Evolutionary conservation across 2,329 filamentous ascomycete species (phyloP).

Genomic region (Proliferodiscus dingleyae): DNA sequence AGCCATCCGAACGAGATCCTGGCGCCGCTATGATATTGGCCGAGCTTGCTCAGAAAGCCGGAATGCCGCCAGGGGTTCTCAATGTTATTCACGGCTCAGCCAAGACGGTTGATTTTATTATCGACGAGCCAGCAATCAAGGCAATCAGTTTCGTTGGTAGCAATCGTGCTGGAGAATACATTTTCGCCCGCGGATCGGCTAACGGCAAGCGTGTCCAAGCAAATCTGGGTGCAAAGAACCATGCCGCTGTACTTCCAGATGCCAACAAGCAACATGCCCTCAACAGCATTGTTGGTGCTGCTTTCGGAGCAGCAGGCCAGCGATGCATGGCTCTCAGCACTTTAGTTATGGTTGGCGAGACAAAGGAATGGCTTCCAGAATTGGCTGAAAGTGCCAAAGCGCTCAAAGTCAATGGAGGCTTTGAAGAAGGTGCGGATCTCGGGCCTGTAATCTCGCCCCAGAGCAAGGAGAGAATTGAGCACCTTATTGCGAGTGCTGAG

Average conservation of each 20-base stretch:
- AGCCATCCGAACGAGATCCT: slow-evolving; percentile 81
- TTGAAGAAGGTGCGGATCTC: slow-evolving; percentile 73
- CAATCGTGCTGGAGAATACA: slow-evolving; percentile 87
- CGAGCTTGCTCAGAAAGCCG: slow-evolving; percentile 73
- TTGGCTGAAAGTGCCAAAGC: slow-evolving; percentile 70
- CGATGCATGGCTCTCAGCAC: slow-evolving; percentile 84
- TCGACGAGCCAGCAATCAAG: slow-evolving; percentile 81
- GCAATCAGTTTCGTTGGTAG: slow-evolving; percentile 81
- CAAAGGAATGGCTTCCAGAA: slow-evolving; percentile 75
- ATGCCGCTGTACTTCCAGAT: slow-evolving; percentile 77
- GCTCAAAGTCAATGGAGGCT: slow-evolving; percentile 73
- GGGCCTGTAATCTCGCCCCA: slow-evolving; percentile 78
- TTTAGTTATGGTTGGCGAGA: slow-evolving; percentile 78
- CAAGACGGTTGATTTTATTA: slow-evolving; percentile 78
- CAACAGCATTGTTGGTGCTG: slow-evolving; percentile 77
- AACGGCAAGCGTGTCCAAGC: slow-evolving; percentile 87
- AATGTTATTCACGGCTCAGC: slow-evolving; percentile 80
- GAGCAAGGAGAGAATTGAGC: slow-evolving; percentile 73
- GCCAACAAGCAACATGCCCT: slow-evolving; percentile 87
- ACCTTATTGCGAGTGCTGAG: slow-evolving; percentile 70
- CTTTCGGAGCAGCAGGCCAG: slow-evolving; percentile 80
- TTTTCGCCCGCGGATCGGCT: slow-evolving; percentile 70
- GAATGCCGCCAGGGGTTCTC: slow-evolving; percentile 75
- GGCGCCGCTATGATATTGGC: slow-evolving; percentile 82
- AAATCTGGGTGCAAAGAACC: slow-evolving; percentile 85